These are phyloP conservation scores for Hibiscus trionum DNA, from an alignment of 345 rosid genomes.

Conservation along the genomic window DNA sequence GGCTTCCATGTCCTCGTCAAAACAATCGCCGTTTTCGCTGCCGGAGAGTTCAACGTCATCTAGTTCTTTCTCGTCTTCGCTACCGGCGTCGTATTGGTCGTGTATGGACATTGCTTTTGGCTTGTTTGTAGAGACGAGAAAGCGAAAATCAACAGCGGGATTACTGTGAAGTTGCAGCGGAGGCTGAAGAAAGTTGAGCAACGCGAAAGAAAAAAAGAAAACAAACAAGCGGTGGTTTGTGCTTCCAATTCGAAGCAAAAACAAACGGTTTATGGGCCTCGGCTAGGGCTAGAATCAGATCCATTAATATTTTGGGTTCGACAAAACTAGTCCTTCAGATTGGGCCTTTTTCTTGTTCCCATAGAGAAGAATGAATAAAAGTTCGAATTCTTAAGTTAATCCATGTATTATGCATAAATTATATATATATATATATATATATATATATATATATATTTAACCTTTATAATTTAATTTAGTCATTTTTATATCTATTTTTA, in stretches of 20 bases:
- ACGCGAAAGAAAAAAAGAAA: neutral
- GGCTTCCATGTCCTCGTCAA: constrained; percentile 10
- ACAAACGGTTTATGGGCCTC: neutral
- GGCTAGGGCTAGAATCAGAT: neutral
- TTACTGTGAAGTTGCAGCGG: neutral
- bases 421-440: no score
- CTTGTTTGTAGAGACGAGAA: neutral
- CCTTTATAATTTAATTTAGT: no score
- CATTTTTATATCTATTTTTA: no score
- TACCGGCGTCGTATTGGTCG: constrained; percentile 20
- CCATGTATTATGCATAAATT: neutral
- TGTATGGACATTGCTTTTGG: constrained; percentile 27
- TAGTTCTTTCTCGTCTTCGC: constrained; percentile 31
- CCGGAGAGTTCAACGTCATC: constrained; percentile 25
- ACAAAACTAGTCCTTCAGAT: neutral
- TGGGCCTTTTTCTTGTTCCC: neutral
- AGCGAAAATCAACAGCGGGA: neutral
- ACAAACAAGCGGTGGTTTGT: neutral
- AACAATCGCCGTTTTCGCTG: constrained; percentile 39
- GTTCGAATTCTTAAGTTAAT: no score
- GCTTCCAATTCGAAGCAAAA: neutral
- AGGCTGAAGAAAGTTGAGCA: neutral
- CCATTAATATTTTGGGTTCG: neutral
- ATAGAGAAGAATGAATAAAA: neutral
- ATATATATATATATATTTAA: no score